Conservation (phyloP, 306 rosid species). For the Prinsepia uniflora region DNA sequence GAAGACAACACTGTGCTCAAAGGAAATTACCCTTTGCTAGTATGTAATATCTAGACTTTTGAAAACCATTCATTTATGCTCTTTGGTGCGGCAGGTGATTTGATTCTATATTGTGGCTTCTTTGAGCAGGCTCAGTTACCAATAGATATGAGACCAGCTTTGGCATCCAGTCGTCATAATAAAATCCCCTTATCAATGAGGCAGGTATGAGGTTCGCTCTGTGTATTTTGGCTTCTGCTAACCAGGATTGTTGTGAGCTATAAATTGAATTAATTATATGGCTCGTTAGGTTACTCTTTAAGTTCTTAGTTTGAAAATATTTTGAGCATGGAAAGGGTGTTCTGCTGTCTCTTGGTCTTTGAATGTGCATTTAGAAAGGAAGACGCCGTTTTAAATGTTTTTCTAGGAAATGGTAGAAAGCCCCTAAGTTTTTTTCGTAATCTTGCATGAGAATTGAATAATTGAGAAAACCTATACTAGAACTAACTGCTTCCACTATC, state of each 20-base stretch:
- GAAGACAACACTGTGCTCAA: slow-evolving; percentile 55
- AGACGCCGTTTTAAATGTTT: neutral
- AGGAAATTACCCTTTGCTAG: slow-evolving; percentile 84
- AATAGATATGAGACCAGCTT: slow-evolving; percentile 75
- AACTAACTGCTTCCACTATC: slow-evolving; percentile 8
- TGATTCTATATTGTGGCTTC: slow-evolving; percentile 34
- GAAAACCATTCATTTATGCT: slow-evolving; percentile 17
- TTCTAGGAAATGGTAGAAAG: neutral
- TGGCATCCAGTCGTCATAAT: slow-evolving; percentile 64
- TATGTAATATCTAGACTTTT: slow-evolving; percentile 41
- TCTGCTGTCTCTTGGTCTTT: neutral
- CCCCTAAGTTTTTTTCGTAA: neutral
- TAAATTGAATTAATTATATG: neutral
- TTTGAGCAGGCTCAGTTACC: slow-evolving; percentile 86
- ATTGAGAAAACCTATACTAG: neutral
- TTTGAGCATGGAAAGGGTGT: slow-evolving; percentile 2
- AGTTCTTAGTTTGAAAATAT: neutral
- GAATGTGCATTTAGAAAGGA: slow-evolving; percentile 5
- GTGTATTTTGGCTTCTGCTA: neutral
- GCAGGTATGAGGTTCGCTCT: slow-evolving; percentile 62
- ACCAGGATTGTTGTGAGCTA: neutral
- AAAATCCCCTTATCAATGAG: slow-evolving; percentile 78
- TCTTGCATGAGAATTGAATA: neutral
- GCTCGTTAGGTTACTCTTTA: neutral
- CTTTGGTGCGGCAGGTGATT: slow-evolving; percentile 21